A percentile compares a stretch with the other conserved stretches of the same genome.
These are phyloP conservation scores for Coemansia sp. DNA, from an alignment of 192 early-diverging fungal species.

Conservation along the genomic window DNA sequence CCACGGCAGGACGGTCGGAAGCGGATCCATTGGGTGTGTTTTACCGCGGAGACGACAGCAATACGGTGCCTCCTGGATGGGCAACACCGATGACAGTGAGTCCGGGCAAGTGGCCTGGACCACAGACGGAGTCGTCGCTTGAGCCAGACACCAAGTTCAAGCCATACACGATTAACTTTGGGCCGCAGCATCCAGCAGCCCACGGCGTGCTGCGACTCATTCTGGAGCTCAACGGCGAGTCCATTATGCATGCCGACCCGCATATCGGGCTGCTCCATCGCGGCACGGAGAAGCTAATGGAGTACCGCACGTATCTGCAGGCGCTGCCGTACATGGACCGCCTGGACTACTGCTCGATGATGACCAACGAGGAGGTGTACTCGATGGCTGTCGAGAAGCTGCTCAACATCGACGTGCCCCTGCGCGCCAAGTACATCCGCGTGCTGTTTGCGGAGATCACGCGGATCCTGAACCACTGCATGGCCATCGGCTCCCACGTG, in stretches of 20 bases:
- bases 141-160: conserved; percentile 54
- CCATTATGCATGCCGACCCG: conserved; percentile 91
- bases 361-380: conserved; percentile 98
- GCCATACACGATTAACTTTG: conserved; percentile 98
- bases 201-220: conserved; percentile 95
- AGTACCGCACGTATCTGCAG: conserved; percentile 98
- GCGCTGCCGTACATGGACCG: conserved; percentile 99
- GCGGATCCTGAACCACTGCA: conserved; percentile 96
- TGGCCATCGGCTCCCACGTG: conserved; percentile 95
- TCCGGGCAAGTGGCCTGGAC: conserved; percentile 48
- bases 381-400: conserved; percentile 97
- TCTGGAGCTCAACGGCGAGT: conserved; percentile 89
- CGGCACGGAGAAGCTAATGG: conserved; percentile 98
- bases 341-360: conserved; percentile 98
- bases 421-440: conserved; percentile 94
- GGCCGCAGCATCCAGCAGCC: conserved; percentile 98
- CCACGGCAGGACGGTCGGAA: not conserved
- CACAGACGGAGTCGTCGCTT: conserved; percentile 30
- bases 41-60: conserved; percentile 28
- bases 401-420: conserved; percentile 94
- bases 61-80: conserved; percentile 42
- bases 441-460: conserved; percentile 98
- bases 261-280: conserved; percentile 97
- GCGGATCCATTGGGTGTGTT: conserved; percentile 37
- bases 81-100: conserved; percentile 39